Base-by-base conservation (phyloP, 306 rosid genomes). In the Quercus cerris region DNA sequence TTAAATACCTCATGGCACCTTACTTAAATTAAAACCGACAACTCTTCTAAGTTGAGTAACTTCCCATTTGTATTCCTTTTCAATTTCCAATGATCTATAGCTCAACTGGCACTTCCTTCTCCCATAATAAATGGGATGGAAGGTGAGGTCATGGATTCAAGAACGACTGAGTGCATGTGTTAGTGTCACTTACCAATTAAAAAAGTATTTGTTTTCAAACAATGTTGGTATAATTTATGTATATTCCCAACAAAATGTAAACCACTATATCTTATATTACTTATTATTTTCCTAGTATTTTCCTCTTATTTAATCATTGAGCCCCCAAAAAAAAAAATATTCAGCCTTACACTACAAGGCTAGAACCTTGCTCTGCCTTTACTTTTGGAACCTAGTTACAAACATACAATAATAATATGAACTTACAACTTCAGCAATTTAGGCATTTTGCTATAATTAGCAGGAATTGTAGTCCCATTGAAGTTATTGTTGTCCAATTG, bases 401-500 rank as follows among this genome's bases (percentile, higher is more conserved):
- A 17, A 67, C 20, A 71, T 5, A 69, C 70, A 18, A 82, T 79
- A 59, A 79, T 55, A 78, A 57, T 6, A 15, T 12, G 28, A 41
- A 81, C 87, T 85, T 78, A 87, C 90, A 87, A 56, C 78, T 87
- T 87, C 82, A 85, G 74, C 80, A 87, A 82, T 19, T 71, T 63
- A 69, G 80, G 70, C 88, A 87, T 87, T 33, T 82, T 30, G 66
- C 83, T 70, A 30, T 85, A 87, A 23, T 83, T 57, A 74, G 38
- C 79, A n/a, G 90, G 90, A 77, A 87, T 85, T 56, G 58, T 62
- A 70, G 77, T 51, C 80, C 85, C 85, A 41, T 28, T 72, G 64
- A 87, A 87, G 73, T 87, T 74, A 80, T 87, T 87, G 77, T 85
- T 87, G 76, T 87, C 86, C 28, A 87, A 81, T 77, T 87, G 90